Evolutionary conservation across 1,139 yeast species (phyloP), one percentile per base, ranked within the genome.

Genomic region (Zygosaccharomyces sapae): DNA sequence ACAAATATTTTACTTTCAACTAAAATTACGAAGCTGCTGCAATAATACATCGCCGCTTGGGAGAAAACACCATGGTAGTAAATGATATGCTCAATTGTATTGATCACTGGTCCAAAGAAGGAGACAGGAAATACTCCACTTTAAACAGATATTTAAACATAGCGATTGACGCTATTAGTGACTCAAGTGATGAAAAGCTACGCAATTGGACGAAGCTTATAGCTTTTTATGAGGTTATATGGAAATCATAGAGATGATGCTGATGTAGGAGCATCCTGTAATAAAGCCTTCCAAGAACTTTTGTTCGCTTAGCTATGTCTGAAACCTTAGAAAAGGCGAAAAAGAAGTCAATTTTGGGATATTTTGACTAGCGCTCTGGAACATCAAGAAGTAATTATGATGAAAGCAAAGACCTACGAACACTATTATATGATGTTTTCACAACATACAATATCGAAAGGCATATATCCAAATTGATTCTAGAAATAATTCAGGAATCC

Each of bases 331-430:
- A 36, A 9, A 10, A 29, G n/a, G 46, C 35, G 42, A 3, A 34
- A 45, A 5, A 35, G 30, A 8, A 35, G 46, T 16, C 47, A 47
- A 2, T 51, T 62, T 22, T 55, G 58, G 52, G 41, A 48, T 10
- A 55, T 61, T 18, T 36, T 63, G 9, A 54, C 61, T 2, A 44
- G 47, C n/a, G 58, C 57, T 6, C 46, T 64, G 5, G 65, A 63
- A 38, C 53, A 54, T 33, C 58, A 56, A 34, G 59, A 58, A 22
- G 47, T 63, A 8, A 52, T 60, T 3, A 35, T 59, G 43, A 48
- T 54, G 43, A 62, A 55, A 35, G 50, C 57, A 2, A 50, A 4
- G 57, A 60, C 18, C 22, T 62, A 12, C 50, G 46, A 18, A 53
- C 50, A 0, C 38, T 61, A 22, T 48, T 64, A 7, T 29, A 38